Percentiles rank a stretch among this genome's conserved stretches.
Conservation (phyloP, 2,329 filamentous ascomycete species). For the Nothophaeocryptopus gaeumannii region DNA sequence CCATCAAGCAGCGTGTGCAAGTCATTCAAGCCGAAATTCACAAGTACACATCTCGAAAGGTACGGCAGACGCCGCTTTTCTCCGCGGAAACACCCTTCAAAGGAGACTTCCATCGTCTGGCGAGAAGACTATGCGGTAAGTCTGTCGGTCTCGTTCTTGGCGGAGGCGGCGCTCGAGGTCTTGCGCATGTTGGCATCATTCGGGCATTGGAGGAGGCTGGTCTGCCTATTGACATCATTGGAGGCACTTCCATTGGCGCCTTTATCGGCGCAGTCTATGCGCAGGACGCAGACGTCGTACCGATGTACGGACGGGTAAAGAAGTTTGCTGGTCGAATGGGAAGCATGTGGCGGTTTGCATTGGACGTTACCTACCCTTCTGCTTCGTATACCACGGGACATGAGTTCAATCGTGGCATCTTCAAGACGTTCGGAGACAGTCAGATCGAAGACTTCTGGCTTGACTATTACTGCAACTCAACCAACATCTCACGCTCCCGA, state of each 20-base stretch:
- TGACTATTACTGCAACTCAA: slow-evolving; percentile 98
- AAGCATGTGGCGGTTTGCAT: slow-evolving; percentile 96
- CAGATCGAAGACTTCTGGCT: slow-evolving; percentile 99
- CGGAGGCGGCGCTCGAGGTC: slow-evolving; percentile 86
- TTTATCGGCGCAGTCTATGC: slow-evolving; percentile 96
- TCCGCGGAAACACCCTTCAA: slow-evolving; percentile 91
- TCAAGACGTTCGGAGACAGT: slow-evolving; percentile 94
- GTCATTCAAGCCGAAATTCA: slow-evolving; percentile 95
- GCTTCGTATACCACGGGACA: slow-evolving; percentile 97
- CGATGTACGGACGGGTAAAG: slow-evolving; percentile 94
- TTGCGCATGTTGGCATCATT: slow-evolving; percentile 91
- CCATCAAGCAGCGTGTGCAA: slow-evolving; percentile 88
- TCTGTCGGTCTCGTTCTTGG: slow-evolving; percentile 92
- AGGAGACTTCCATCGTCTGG: slow-evolving; percentile 91
- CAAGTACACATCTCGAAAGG: slow-evolving; percentile 91
- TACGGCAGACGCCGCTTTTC: slow-evolving; percentile 85
- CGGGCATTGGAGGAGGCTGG: slow-evolving; percentile 92
- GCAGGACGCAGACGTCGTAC: slow-evolving; percentile 91
- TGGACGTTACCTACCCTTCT: slow-evolving; percentile 93
- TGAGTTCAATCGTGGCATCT: slow-evolving; percentile 98
- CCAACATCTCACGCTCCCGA: slow-evolving; percentile 92
- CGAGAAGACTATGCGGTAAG: slow-evolving; percentile 84
- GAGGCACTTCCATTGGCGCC: slow-evolving; percentile 91
- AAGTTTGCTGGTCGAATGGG: slow-evolving; percentile 99
- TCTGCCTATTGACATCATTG: slow-evolving; percentile 91